Evolutionary conservation across 176 grass and related monocot genomes (phyloP).

Genomic region (Hordeum vulgare): DNA sequence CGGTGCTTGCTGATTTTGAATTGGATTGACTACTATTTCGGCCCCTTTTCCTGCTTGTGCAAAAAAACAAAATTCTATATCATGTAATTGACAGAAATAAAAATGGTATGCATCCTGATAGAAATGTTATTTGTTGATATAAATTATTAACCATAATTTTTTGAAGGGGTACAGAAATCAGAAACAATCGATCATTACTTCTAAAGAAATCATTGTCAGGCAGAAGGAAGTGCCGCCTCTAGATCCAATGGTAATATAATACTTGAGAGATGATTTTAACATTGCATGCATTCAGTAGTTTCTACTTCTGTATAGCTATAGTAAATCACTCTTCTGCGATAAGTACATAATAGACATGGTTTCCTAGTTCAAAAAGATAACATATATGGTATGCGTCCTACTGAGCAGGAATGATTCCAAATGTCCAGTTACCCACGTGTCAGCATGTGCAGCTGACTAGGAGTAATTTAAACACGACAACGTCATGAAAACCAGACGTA

Average conservation of each 20-base stretch:
- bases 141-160: background rate
- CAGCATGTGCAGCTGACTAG: background rate
- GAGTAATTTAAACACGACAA: background rate
- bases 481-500: background rate
- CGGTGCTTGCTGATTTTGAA: slow-evolving; percentile 27
- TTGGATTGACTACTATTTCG: slow-evolving; percentile 28
- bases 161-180: background rate
- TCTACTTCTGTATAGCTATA: background rate
- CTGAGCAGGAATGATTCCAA: background rate
- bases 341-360: background rate
- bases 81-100: background rate
- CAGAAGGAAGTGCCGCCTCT: background rate
- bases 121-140: background rate
- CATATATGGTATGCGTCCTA: background rate
- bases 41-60: slow-evolving; percentile 53
- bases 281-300: background rate
- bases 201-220: background rate
- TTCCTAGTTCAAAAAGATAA: background rate
- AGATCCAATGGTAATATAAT: background rate
- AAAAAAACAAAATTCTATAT: slow-evolving; percentile 10
- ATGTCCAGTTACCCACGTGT: background rate
- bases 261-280: background rate
- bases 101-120: background rate
- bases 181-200: background rate
- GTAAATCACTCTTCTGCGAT: background rate